Percentiles rank a stretch among this genome's conserved stretches.
Conservation (phyloP, 108 stramenopile genomes). For the Pseudonitzschia pungens region DNA sequence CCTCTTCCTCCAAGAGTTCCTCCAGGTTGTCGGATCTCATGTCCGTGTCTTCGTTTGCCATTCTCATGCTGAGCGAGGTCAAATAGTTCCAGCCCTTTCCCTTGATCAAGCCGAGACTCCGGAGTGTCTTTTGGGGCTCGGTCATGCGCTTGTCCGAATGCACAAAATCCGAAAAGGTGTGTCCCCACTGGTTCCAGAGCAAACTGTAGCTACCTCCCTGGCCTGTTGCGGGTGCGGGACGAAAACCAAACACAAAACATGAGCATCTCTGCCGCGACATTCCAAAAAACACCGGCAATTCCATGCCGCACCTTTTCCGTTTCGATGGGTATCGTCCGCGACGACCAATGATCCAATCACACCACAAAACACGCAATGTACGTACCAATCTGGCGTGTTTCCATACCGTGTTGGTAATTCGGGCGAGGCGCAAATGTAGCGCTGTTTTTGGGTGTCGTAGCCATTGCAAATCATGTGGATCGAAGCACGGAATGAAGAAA, state of each 20-base stretch:
- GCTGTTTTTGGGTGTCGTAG: background rate
- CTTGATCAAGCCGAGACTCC: slow-evolving; percentile 47
- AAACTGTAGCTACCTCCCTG: slow-evolving; percentile 54
- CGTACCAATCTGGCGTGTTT: slow-evolving; percentile 40
- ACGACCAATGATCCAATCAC: too few species aligned
- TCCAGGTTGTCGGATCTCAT: slow-evolving; percentile 24
- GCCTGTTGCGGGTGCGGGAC: slow-evolving; percentile 1
- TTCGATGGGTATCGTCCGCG: too few species aligned
- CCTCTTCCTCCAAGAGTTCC: slow-evolving; percentile 35
- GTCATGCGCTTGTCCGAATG: slow-evolving; percentile 43
- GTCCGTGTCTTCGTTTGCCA: slow-evolving; percentile 51
- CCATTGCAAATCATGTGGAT: too few species aligned
- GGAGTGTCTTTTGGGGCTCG: slow-evolving; percentile 39
- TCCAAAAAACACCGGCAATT: too few species aligned
- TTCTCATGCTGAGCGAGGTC: slow-evolving; percentile 35
- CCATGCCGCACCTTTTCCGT: too few species aligned
- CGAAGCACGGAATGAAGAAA: too few species aligned
- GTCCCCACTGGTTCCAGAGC: slow-evolving; percentile 62
- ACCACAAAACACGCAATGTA: too few species aligned
- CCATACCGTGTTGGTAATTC: slow-evolving; percentile 19
- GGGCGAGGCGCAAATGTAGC: slow-evolving; percentile 65
- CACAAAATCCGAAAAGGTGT: slow-evolving; percentile 54
- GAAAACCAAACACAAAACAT: background rate
- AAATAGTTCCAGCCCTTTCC: slow-evolving; percentile 53
- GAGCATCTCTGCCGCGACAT: too few species aligned